Conservation (phyloP, 345 rosid genomes). For the Excoecaria agallocha region DNA sequence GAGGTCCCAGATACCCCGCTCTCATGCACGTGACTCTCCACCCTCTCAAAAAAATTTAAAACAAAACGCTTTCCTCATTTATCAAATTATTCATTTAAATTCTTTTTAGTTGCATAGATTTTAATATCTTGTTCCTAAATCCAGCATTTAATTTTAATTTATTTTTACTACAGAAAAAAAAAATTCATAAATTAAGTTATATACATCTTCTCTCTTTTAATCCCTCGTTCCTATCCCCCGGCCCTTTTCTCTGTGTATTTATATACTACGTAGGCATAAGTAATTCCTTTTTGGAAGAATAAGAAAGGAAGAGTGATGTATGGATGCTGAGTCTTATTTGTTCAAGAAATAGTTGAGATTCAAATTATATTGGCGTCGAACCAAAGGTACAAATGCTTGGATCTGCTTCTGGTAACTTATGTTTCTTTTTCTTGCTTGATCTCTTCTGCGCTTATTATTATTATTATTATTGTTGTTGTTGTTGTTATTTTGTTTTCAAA, state of each 20-base stretch:
- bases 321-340: slow-evolving; percentile 15
- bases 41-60: neutral
- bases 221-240: slow-evolving; percentile 10
- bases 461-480: no score
- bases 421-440: neutral
- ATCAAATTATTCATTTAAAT: neutral
- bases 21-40: slow-evolving; percentile 57
- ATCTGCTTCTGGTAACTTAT: slow-evolving; percentile 37
- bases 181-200: no score
- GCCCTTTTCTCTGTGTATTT: neutral
- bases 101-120: neutral
- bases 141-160: neutral
- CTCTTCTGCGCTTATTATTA: no score
- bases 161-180: neutral
- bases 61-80: slow-evolving; percentile 10
- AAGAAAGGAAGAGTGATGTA: neutral
- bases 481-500: neutral
- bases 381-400: slow-evolving; percentile 30
- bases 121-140: no score
- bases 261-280: neutral
- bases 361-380: slow-evolving; percentile 17
- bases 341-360: slow-evolving; percentile 21
- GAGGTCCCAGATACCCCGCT: slow-evolving; percentile 45
- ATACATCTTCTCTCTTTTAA: slow-evolving; percentile 11
- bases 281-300: neutral